phyloP scores from a whole-genome alignment of 768 basidiomycete genomes.

The Pholiota microspora region DNA sequence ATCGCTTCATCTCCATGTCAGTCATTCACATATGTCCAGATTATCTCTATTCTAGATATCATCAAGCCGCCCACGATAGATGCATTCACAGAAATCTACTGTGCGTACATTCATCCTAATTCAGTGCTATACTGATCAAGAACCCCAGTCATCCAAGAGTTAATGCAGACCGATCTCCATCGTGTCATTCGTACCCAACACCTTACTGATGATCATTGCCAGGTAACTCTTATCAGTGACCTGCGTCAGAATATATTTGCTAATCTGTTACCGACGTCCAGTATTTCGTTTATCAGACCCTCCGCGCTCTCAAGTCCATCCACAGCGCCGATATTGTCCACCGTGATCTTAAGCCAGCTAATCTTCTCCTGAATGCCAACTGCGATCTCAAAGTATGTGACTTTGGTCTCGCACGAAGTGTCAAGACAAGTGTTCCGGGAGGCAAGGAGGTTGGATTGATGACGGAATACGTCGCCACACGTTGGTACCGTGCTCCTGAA shows the following conservation, averaged over 20 bases:
- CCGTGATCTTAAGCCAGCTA: constrained; percentile 82
- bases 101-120: constrained; percentile 32
- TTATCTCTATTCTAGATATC: constrained; percentile 91
- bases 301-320: constrained; percentile 85
- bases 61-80: constrained; percentile 75
- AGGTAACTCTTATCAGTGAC: constrained; percentile 38
- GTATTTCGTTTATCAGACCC: constrained; percentile 83
- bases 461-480: constrained; percentile 87
- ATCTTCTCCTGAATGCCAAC: constrained; percentile 84
- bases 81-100: constrained; percentile 86
- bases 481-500: constrained; percentile 93
- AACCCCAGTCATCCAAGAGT: constrained; percentile 73
- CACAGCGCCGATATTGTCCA: constrained; percentile 84
- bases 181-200: constrained; percentile 89
- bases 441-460: constrained; percentile 67
- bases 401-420: constrained; percentile 77
- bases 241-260: constrained; percentile 32
- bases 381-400: constrained; percentile 90
- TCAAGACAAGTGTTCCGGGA: constrained; percentile 50
- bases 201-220: constrained; percentile 87
- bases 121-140: constrained; percentile 9
- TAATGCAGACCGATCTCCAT: constrained; percentile 91
- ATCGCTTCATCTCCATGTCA: background rate
- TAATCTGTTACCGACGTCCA: constrained; percentile 27
- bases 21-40: constrained; percentile 40